Percentiles rank a stretch among this genome's conserved stretches.
phyloP scores from a whole-genome alignment of 148 eudicot species.

The Dysphania ambrosioides region DNA sequence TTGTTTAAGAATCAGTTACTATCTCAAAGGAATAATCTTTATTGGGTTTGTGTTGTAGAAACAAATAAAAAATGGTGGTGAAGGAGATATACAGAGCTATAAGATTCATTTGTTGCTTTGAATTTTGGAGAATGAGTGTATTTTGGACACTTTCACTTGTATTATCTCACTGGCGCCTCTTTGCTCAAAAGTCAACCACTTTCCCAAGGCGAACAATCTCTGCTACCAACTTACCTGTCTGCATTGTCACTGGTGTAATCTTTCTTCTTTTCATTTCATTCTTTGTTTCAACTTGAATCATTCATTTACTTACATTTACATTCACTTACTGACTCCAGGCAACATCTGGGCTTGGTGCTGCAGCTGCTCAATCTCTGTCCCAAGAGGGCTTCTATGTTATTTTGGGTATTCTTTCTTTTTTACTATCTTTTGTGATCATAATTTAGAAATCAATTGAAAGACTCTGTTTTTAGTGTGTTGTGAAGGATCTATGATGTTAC shows the following conservation, averaged over 20 bases:
- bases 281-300: too few species aligned
- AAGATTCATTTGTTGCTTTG: slow-evolving; percentile 33
- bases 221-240: slow-evolving; percentile 40
- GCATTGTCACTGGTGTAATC: slow-evolving; percentile 78
- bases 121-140: slow-evolving; percentile 64
- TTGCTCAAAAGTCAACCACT: slow-evolving; percentile 20
- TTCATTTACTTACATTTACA: not conserved
- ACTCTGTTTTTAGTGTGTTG: too few species aligned
- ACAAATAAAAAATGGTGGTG: slow-evolving; percentile 17
- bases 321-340: slow-evolving; percentile 44
- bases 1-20: too few species aligned
- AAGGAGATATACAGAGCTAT: slow-evolving; percentile 33
- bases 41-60: not conserved
- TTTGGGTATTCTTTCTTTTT: slow-evolving; percentile 39
- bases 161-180: slow-evolving; percentile 40
- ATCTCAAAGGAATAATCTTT: too few species aligned
- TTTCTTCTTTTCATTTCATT: not conserved
- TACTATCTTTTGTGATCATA: not conserved
- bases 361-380: slow-evolving; percentile 66
- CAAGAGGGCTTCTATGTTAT: slow-evolving; percentile 71
- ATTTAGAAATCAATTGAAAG: too few species aligned
- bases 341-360: slow-evolving; percentile 90
- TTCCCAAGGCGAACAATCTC: slow-evolving; percentile 28
- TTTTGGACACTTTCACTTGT: slow-evolving; percentile 58
- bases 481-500: too few species aligned